Conservation (phyloP, 2,329 filamentous ascomycete genomes). For the Penicillium expansum region DNA sequence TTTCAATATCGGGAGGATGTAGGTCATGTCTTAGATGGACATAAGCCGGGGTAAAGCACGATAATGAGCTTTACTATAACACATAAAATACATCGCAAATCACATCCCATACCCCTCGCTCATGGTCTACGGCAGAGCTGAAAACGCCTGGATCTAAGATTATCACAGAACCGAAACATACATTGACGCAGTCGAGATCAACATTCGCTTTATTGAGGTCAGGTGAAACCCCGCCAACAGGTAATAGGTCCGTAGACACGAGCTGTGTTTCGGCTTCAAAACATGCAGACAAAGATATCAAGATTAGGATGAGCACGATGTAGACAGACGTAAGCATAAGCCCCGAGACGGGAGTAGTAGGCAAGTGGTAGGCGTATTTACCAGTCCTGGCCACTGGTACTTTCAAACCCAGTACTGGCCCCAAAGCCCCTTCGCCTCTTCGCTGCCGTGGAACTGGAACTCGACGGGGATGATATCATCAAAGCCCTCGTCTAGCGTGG, state of each 20-base stretch:
- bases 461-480: constrained; percentile 71
- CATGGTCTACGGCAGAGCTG: background rate
- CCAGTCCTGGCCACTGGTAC: background rate
- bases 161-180: constrained; percentile 1
- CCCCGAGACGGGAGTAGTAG: no score
- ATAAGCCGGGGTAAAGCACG: background rate
- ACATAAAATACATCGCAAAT: background rate
- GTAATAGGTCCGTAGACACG: background rate
- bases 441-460: constrained; percentile 71
- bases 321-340: background rate
- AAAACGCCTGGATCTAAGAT: background rate
- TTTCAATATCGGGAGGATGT: background rate
- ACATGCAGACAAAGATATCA: background rate
- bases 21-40: background rate
- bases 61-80: background rate
- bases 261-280: background rate
- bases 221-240: background rate
- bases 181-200: background rate
- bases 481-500: constrained; percentile 74
- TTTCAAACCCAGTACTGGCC: constrained; percentile 69
- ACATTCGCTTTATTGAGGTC: background rate
- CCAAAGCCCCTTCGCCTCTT: constrained; percentile 70
- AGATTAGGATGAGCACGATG: background rate
- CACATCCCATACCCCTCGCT: background rate
- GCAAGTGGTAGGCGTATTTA: background rate